Base-by-base conservation (phyloP, 768 basidiomycete species). In the Pleurotus citrinopileatus region DNA sequence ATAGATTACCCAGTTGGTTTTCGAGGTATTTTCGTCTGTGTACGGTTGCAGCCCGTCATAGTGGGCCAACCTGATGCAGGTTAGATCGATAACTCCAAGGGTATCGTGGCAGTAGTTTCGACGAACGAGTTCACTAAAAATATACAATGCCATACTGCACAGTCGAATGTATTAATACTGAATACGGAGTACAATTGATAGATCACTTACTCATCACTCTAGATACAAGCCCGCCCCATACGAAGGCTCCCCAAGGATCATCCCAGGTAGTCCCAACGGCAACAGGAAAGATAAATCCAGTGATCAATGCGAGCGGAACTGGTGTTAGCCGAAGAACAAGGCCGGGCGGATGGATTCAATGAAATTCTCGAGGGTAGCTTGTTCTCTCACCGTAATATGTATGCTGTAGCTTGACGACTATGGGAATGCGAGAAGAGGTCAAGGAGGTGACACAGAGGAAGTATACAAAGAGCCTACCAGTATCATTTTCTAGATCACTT, bases 21-120 rank as follows among this genome's bases (percentile, higher is more conserved):
- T 70, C 0, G 90, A 91, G 3, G 87, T 86, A 59, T 91, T 80
- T 61, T 91, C 89, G 59, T 89, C 87, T 2, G 87, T 83, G 62
- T 89, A 91, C 0, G 85, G 87, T 59, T 91, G 89, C 20, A 90
- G 62, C 6, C 91, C 91, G 15, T 89, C 79, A 85, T 86, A 91
- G 57, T 93, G 91, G 2, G 90, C 89, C 8, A 93, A 66, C 1
- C 86, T 87, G 48, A 52, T 13, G 13, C 27, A 42, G 38, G 38
- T 40, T 7, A 40, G 7, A 40, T 12, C 38, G 7, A 12, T 13
- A 32, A 6, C 8, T 40, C 1, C 38, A 40, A 40, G 38, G 38
- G 17, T 7, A 19, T 32, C 19, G 47, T 9, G 28, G 13, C 20
- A 50, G n/a, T n/a, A n/a, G n/a, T n/a, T n/a, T n/a, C n/a, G n/a